Base-by-base conservation (phyloP, 495 filamentous ascomycete genomes). In the Melanomma pulvis-pyrius region DNA sequence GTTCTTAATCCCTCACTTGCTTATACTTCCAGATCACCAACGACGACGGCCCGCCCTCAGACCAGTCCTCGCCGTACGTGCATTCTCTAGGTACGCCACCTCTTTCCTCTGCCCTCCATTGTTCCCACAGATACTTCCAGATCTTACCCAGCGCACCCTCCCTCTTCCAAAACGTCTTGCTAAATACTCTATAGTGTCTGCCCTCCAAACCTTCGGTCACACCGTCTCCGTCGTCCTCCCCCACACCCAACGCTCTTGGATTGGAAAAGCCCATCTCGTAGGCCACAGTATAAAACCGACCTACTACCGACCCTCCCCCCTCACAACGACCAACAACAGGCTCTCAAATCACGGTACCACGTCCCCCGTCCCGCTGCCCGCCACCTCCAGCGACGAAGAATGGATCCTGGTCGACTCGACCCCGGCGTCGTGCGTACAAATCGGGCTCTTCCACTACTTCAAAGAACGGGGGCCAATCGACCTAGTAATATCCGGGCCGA, bases 231-330 rank as follows among this genome's bases (percentile, higher is more conserved):
- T 98, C 46, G 85, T 94, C 62, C 85, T 98, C 2, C 94, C 94
- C 0, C 88, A 97, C 76, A 87, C 87, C 11, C 94, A 98, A 77
- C 88, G 93, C 51, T 96, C 91, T 57, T 98, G 94, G 94, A 97
- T 98, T 70, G 92, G 92, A 60, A 98, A 98, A 80, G 94, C 94
- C 22, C 93, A 98, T 74, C 87, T 97, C 47, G 88, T 96, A 65
- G 92, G 92, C 59, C 87, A 91, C 70, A 88, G 89, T 21, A 85
- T 96, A 44, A 90, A 88, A 63, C 92, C 93, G 2, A 87, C 87
- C n/a, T 96, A 96, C 78, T 98, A 93, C 81, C 90, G 90, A 8
- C 80, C 82, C 85, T 11, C 58, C 12, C 48, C 73, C 21, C 80
- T 83, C 57, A 82, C 87, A 0, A 58, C 36, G 11, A 76, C 79